Evolutionary conservation across 495 filamentous ascomycete species (phyloP).

Genomic region (Aspergillus biplanus): DNA sequence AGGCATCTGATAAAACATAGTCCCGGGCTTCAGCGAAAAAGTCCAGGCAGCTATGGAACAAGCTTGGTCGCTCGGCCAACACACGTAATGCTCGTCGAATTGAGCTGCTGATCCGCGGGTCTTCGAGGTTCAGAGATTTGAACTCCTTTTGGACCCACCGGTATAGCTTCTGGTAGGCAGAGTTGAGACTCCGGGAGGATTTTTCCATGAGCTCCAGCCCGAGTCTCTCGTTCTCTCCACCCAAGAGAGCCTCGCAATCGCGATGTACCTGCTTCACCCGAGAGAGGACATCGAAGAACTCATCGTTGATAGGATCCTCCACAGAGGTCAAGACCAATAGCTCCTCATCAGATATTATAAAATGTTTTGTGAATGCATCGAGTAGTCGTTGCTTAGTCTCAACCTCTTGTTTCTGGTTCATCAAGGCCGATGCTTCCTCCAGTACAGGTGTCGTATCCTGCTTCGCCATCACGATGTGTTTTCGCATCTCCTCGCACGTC

Average conservation of each 20-base stretch:
- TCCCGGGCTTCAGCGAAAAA: conserved; percentile 92
- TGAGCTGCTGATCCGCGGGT: conserved; percentile 85
- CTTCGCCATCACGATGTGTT: conserved; percentile 73
- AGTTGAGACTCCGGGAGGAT: conserved; percentile 82
- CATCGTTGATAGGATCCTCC: conserved; percentile 79
- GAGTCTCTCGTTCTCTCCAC: conserved; percentile 85
- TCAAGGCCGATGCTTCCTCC: conserved; percentile 74
- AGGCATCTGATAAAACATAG: conserved; percentile 83
- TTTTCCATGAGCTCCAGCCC: conserved; percentile 90
- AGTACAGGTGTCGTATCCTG: conserved; percentile 76
- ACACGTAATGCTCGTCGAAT: conserved; percentile 85
- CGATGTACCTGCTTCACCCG: conserved; percentile 84
- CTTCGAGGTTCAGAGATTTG: conserved; percentile 89
- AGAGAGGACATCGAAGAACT: conserved; percentile 79
- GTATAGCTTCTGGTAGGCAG: conserved; percentile 92
- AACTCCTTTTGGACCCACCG: conserved; percentile 94
- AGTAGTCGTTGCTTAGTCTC: conserved; percentile 87
- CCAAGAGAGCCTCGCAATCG: conserved; percentile 86
- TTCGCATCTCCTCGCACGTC: conserved; percentile 79
- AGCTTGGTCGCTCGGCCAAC: conserved; percentile 82
- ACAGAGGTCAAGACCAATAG: conserved; percentile 69
- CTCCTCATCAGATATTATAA: conserved; percentile 82
- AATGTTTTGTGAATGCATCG: conserved; percentile 82
- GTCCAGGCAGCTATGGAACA: conserved; percentile 94
- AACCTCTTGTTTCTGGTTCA: conserved; percentile 73